phyloP scores from a whole-genome alignment of 2,329 filamentous ascomycete species.

The Phyllosticta citriasiana region DNA sequence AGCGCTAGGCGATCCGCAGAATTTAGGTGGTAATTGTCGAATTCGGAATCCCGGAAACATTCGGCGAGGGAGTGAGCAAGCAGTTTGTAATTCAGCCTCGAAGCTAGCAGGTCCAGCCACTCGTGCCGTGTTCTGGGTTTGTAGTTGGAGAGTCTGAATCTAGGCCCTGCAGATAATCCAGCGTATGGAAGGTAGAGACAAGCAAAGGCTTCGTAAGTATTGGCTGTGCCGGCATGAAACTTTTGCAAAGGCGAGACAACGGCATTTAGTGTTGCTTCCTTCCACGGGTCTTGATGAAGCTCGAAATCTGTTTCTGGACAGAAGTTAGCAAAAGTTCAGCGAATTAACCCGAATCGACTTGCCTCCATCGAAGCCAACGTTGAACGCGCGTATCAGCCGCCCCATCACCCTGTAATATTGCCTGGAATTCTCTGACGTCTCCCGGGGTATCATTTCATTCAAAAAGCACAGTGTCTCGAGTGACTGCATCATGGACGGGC shows the following conservation, averaged over 20 bases:
- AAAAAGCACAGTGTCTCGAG: constrained; percentile 20
- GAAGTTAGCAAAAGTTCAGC: neutral
- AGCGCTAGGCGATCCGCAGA: constrained; percentile 43
- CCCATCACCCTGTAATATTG: constrained; percentile 20
- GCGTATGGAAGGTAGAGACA: constrained; percentile 4
- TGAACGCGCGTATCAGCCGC: neutral
- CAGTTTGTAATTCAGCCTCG: constrained; percentile 42
- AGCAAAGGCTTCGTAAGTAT: constrained; percentile 2
- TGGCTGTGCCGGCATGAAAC: constrained; percentile 18
- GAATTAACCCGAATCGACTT: neutral
- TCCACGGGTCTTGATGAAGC: neutral
- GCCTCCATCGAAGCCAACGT: neutral
- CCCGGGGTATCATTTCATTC: constrained; percentile 22
- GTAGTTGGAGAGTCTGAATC: neutral
- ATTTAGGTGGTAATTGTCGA: constrained; percentile 19
- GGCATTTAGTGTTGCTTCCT: neutral
- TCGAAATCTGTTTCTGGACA: neutral
- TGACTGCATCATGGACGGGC: neutral
- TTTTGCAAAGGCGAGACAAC: constrained; percentile 20
- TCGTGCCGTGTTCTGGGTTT: constrained; percentile 11
- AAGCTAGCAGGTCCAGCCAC: constrained; percentile 33
- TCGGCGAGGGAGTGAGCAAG: constrained; percentile 24
- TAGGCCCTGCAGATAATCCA: constrained; percentile 18
- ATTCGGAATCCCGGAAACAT: constrained; percentile 18
- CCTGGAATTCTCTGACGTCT: constrained; percentile 23